These are phyloP conservation scores for Strobilomyces confusus DNA, from an alignment of 768 basidiomycete genomes.

Conservation along the genomic window DNA sequence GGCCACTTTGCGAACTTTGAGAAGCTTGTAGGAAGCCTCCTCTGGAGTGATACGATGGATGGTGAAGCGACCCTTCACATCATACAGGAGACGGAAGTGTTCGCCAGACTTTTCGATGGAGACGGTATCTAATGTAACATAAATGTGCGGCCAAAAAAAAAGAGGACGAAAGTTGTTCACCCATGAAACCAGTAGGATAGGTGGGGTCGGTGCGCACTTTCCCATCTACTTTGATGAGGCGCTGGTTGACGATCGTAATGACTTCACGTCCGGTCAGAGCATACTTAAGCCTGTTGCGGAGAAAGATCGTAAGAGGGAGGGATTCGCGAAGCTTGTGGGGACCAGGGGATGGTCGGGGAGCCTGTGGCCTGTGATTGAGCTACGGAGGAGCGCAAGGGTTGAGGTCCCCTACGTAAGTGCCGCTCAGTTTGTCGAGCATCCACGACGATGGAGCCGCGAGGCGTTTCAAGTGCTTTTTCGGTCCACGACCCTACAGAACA, in stretches of 20 bases:
- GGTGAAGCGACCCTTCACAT: slow-evolving; percentile 99
- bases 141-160: neutral
- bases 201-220: slow-evolving; percentile 98
- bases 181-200: slow-evolving; percentile 97
- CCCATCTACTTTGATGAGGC: slow-evolving; percentile 96
- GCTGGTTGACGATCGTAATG: slow-evolving; percentile 89
- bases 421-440: slow-evolving; percentile 99
- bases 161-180: slow-evolving; percentile 40
- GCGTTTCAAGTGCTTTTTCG: slow-evolving; percentile 99
- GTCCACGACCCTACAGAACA: slow-evolving; percentile 80
- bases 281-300: slow-evolving; percentile 99
- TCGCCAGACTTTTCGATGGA: slow-evolving; percentile 98
- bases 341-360: slow-evolving; percentile 95
- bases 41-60: slow-evolving; percentile 99
- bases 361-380: slow-evolving; percentile 43
- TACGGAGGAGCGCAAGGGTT: neutral
- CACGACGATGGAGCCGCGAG: slow-evolving; percentile 96
- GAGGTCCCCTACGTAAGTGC: slow-evolving; percentile 71
- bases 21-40: slow-evolving; percentile 95
- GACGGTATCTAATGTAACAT: slow-evolving; percentile 69
- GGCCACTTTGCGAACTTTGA: slow-evolving; percentile 89
- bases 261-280: slow-evolving; percentile 97
- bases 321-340: slow-evolving; percentile 99
- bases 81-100: slow-evolving; percentile 99
- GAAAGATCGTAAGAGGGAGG: slow-evolving; percentile 94